Base-by-base conservation (phyloP, 2,329 filamentous ascomycete species). In the Cercospora sojina region DNA sequence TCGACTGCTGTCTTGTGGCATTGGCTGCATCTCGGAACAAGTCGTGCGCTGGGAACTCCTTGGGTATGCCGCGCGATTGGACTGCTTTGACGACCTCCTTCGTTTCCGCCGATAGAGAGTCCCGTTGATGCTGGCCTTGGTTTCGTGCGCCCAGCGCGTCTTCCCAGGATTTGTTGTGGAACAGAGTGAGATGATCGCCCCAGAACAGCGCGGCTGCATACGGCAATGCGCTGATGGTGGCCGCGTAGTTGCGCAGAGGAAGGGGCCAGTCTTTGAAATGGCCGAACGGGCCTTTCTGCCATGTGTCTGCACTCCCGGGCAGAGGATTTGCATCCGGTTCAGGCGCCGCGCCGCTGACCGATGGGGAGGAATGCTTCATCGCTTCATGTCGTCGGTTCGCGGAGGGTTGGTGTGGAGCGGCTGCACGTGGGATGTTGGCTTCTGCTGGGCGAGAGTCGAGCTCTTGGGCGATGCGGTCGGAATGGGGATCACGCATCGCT, bases 151-250 rank as follows among this genome's bases (percentile, higher is more conserved):
- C 71, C 16, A 74, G 76, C 9, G 75, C 74, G 59, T 77, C 77
- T 13, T 69, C 73, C 81, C 81, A 83, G 5, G 78, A 77, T 13
- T 79, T 61, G 64, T 83, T 83, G 69, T 80, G 77, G 6, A 82
- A 71, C 12, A 80, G 73, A 9, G 74, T 67, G 23, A 80, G 72
- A 10, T 79, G 74, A 9, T 75, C 68, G 16, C 77, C 78, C 80
- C 80, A 82, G 69, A 81, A 81, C 23, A 83, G 74, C 49, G 79
- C 80, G 3, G 79, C 72, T 10, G 79, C 78, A 66, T 82, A 79
- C 10, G 77, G 73, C 58, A 83, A 76, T 12, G 79, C 77, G 18
- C 79, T 73, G 18, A 81, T 68, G 29, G 79, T 80, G 6, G 63
- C 27, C 38, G 65, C 64, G 38, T 73, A 70, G 8, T 70, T 63